These are phyloP conservation scores for Exophiala lecanii-corni DNA, from an alignment of 2,329 filamentous ascomycete species.

Conservation along the genomic window DNA sequence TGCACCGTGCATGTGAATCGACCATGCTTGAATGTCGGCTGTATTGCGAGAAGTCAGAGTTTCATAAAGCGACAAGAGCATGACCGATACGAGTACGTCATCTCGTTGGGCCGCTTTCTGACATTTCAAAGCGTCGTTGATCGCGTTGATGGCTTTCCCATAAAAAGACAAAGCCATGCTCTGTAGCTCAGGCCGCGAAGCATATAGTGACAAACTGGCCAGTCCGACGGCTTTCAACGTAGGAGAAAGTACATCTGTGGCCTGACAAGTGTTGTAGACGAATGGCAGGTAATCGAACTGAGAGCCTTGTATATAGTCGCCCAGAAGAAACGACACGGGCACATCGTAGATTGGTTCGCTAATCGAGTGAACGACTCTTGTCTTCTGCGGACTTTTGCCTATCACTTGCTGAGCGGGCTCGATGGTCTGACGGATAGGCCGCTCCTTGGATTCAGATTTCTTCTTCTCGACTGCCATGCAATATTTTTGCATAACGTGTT, in stretches of 20 bases:
- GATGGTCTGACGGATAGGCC: neutral
- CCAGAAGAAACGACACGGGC: constrained; percentile 2
- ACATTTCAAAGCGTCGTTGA: constrained; percentile 1
- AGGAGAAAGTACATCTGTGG: neutral
- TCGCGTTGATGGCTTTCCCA: neutral
- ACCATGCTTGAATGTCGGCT: neutral
- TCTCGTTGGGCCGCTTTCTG: neutral
- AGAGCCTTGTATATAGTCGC: constrained; percentile 1
- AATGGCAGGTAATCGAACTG: constrained; percentile 3
- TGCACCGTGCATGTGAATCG: neutral
- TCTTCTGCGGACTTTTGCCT: neutral
- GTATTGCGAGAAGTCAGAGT: neutral
- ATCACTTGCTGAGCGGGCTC: too few relatives aligned
- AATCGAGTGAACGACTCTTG: neutral
- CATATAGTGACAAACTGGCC: neutral
- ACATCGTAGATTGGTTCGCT: neutral
- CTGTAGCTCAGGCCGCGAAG: neutral
- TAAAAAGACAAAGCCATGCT: neutral
- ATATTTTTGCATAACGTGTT: constrained; percentile 15
- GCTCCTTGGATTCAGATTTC: neutral
- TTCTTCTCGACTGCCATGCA: neutral
- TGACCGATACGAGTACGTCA: constrained; percentile 3
- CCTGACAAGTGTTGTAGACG: neutral
- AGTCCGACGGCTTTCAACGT: constrained; percentile 2
- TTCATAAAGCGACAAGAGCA: constrained; percentile 4